Conservation (phyloP, 164 flowering plant species). For the Vitis vinifera region DNA sequence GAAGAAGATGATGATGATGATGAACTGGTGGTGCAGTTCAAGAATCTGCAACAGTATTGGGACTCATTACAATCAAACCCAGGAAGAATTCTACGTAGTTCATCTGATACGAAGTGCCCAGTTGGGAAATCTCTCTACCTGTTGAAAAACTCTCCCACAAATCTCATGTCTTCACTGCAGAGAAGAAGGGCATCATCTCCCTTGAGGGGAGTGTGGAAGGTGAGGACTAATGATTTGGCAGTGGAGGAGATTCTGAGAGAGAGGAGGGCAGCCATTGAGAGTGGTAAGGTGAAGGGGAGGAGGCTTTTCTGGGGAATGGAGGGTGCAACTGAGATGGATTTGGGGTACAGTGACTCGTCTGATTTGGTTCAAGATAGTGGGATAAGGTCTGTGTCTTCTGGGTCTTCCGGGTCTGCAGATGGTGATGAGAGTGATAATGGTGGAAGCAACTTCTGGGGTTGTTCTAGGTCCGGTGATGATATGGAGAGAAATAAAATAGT, state of each 20-base stretch:
- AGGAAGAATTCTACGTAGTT: neutral
- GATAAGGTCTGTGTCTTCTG: conserved; percentile 11
- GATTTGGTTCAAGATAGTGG: conserved; percentile 28
- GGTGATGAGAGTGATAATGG: conserved; percentile 8
- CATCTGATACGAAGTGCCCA: neutral
- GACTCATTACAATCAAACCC: conserved; percentile 20
- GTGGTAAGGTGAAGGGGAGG: conserved; percentile 45
- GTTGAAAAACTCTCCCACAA: conserved; percentile 34
- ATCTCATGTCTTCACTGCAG: conserved; percentile 38
- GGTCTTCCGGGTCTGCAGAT: conserved; percentile 4
- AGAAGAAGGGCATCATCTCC: conserved; percentile 3
- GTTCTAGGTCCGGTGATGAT: conserved; percentile 6
- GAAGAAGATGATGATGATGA: conserved; percentile 4
- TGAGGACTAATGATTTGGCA: conserved; percentile 37
- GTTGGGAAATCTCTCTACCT: neutral
- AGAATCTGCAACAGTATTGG: conserved; percentile 33
- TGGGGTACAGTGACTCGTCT: conserved; percentile 15
- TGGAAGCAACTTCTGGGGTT: neutral
- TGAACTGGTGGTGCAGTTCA: conserved; percentile 23
- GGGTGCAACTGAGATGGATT: conserved; percentile 4
- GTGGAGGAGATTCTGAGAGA: conserved; percentile 31
- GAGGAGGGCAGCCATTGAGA: conserved; percentile 37
- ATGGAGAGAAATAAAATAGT: conserved; percentile 5
- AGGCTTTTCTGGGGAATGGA: conserved; percentile 35
- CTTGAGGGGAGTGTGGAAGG: conserved; percentile 24